Evolutionary conservation across 164 flowering plant genomes (phyloP).

Genomic region (Dillenia turbinata): DNA sequence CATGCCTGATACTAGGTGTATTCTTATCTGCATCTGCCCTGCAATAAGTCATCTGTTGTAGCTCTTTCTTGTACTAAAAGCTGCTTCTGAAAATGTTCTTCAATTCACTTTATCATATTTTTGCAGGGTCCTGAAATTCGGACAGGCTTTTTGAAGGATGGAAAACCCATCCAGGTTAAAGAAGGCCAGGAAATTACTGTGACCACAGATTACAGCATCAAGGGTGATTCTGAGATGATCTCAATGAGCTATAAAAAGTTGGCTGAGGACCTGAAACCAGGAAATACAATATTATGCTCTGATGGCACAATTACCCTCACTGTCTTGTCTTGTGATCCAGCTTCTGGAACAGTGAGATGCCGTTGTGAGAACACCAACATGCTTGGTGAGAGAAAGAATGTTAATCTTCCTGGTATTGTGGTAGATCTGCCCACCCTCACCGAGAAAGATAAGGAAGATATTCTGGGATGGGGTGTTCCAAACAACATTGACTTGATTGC

Average conservation of each 20-base stretch:
- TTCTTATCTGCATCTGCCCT: background rate
- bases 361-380: slow-evolving; percentile 78
- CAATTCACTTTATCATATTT: slow-evolving; percentile 4
- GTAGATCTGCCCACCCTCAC: slow-evolving; percentile 89
- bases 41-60: background rate
- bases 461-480: slow-evolving; percentile 79
- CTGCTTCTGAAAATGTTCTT: background rate
- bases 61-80: no score
- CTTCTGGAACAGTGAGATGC: slow-evolving; percentile 70
- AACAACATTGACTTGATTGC: slow-evolving; percentile 88
- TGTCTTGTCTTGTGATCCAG: slow-evolving; percentile 65
- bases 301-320: slow-evolving; percentile 75
- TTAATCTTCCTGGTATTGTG: slow-evolving; percentile 83
- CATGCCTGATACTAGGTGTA: no score
- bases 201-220: slow-evolving; percentile 63
- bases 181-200: slow-evolving; percentile 80
- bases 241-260: slow-evolving; percentile 81
- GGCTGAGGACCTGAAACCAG: slow-evolving; percentile 73
- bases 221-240: slow-evolving; percentile 62
- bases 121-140: slow-evolving; percentile 88
- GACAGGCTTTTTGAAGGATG: slow-evolving; percentile 77
- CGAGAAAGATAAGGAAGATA: slow-evolving; percentile 85
- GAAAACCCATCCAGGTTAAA: slow-evolving; percentile 66
- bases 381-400: slow-evolving; percentile 82
- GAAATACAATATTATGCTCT: slow-evolving; percentile 69